Evolutionary conservation across 148 eudicot genomes (phyloP).

Genomic region (Camellia lanceoleosa): DNA sequence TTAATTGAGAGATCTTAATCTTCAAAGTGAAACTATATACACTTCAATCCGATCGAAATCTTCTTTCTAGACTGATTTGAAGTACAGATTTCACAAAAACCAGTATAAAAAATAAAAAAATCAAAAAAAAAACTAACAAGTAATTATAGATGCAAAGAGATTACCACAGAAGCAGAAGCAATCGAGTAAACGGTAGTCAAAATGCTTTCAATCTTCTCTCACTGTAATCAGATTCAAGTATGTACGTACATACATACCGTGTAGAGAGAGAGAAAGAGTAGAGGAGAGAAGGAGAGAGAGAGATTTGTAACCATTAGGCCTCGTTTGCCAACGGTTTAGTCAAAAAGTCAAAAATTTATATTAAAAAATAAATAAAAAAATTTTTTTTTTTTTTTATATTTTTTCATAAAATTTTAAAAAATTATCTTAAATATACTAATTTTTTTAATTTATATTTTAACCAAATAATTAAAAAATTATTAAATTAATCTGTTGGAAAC

Average conservation of each 20-base stretch:
- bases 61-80: no score
- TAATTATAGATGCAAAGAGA: background rate
- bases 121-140: background rate
- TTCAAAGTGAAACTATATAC: background rate
- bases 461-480: no score
- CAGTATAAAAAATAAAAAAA: background rate
- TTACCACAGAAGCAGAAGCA: slow-evolving; percentile 9
- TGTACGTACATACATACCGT: background rate
- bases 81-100: background rate
- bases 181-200: background rate
- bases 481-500: background rate
- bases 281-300: background rate
- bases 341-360: background rate
- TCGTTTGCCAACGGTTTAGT: background rate
- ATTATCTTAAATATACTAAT: no score
- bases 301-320: slow-evolving; percentile 2
- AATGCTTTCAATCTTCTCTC: slow-evolving; percentile 8
- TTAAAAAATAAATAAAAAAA: no score
- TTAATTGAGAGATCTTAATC: background rate
- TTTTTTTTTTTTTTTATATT: no score
- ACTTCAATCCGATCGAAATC: background rate
- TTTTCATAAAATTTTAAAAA: no score
- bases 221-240: background rate
- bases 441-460: no score
- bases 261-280: background rate